Conservation (phyloP, 257 asterid species). For the Solanum lycopersicoides region DNA sequence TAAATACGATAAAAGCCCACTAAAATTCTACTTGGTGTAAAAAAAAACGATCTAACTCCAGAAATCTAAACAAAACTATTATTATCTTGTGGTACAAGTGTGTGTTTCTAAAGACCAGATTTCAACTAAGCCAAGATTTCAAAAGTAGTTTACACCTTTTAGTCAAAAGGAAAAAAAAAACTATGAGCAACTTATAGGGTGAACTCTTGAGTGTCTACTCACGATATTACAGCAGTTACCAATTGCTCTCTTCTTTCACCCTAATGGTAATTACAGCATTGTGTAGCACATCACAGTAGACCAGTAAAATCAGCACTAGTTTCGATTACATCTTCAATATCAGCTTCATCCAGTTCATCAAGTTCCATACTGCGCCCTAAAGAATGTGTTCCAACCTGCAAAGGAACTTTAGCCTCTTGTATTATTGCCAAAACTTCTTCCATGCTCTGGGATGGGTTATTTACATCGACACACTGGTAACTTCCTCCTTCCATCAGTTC, state of each 20-base stretch:
- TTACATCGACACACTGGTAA: constrained; percentile 15
- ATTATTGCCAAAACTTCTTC: constrained; percentile 26
- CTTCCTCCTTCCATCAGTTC: constrained; percentile 26
- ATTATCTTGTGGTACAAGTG: not conserved
- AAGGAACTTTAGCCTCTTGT: constrained; percentile 17
- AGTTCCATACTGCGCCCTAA: constrained; percentile 24
- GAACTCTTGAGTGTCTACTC: not conserved
- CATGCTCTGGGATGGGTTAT: constrained; percentile 26
- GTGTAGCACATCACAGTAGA: constrained; percentile 1
- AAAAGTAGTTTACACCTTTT: not conserved
- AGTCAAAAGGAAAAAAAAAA: not conserved
- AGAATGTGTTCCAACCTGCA: constrained; percentile 2
- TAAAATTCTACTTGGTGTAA: not conserved
- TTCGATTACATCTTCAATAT: constrained; percentile 14
- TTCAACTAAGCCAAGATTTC: not conserved
- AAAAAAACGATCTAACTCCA: not conserved
- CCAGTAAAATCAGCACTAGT: constrained; percentile 25
- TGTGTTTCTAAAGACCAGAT: not conserved
- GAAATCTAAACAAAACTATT: not conserved
- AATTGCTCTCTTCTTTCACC: not conserved
- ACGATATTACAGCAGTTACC: not conserved
- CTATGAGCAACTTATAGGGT: not conserved
- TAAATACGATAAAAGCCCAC: too few species aligned
- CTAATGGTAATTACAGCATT: not conserved
- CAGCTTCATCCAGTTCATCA: constrained; percentile 25